Evolutionary conservation across 345 rosid species (phyloP), one percentile per base, ranked within the genome.

Genomic region (Populus simonii): DNA sequence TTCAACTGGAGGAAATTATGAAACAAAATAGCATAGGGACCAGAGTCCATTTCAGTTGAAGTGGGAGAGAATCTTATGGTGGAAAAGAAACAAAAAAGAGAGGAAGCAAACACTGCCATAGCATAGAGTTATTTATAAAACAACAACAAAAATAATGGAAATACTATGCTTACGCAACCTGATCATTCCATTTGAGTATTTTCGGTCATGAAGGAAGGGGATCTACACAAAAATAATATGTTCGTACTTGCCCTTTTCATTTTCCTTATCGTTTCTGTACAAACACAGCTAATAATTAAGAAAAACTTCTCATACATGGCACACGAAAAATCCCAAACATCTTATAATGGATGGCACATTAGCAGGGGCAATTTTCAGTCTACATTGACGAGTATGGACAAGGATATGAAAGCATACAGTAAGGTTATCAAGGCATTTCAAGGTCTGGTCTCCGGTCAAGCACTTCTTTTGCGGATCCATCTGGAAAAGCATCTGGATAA

Each of bases 401-500:
- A 15, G 3, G 5, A 47, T 47, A 22, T 33, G 65, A 8, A 65
- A 72, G 31, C 71, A 65, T 18, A 67, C 27, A 36, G 36, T 31
- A 72, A 29, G 38, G 22, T 79, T 87, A 86, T 39, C 80, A 86
- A 72, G 87, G 89, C 82, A 89, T 71, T 84, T 93, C 98, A 0
- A 92, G 97, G 81, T 93, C 90, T 0, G 97, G 98, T 80, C 99
- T 89, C 74, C 76, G 78, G 77, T 96, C 99, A 53, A 93, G 84
- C 67, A 78, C 87, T 77, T 88, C 97, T 68, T 83, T 84, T 17
- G 85, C 75, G 65, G 90, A 86, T 69, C 90, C 96, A 72, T 92
- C 93, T 0, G 92, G 87, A 82, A 96, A 93, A 76, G 99, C 99
- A 83, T 96, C 98, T 27, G 98, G 99, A 83, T 91, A 94, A 4